These are phyloP conservation scores for Byssoonygena ceratinophila DNA, from an alignment of 2,329 filamentous ascomycete genomes.

Conservation along the genomic window DNA sequence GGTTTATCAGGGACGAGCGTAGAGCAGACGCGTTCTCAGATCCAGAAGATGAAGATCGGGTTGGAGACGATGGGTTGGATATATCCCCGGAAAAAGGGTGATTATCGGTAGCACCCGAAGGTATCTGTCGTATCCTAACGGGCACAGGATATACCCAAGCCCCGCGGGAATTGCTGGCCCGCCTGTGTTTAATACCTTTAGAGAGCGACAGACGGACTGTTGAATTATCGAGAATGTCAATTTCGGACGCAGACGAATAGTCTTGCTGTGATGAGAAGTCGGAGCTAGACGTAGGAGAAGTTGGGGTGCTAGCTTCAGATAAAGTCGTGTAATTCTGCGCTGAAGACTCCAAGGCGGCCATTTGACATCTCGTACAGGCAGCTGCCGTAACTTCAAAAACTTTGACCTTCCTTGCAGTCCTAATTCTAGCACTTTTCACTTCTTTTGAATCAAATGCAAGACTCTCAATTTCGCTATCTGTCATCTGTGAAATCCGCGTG, in stretches of 20 bases:
- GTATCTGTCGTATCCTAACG: background rate
- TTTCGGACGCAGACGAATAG: constrained; percentile 6
- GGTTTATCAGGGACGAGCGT: background rate
- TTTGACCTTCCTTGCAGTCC: constrained; percentile 12
- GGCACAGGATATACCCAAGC: constrained; percentile 2
- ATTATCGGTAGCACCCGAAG: background rate
- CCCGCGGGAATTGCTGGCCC: background rate
- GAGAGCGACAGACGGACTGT: background rate
- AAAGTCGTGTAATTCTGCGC: constrained; percentile 13
- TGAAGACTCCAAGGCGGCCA: constrained; percentile 15
- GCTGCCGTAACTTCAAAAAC: constrained; percentile 16
- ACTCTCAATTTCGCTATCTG: constrained; percentile 19
- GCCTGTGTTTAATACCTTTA: background rate
- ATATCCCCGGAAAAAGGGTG: background rate
- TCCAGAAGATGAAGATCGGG: background rate
- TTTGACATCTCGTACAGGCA: constrained; percentile 18
- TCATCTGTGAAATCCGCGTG: constrained; percentile 26
- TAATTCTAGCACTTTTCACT: constrained; percentile 9
- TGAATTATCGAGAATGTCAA: constrained; percentile 5
- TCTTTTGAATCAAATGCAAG: constrained; percentile 22
- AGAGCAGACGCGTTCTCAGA: background rate
- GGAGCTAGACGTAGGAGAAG: constrained; percentile 3
- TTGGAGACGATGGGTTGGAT: constrained; percentile 4
- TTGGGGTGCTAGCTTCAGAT: constrained; percentile 7
- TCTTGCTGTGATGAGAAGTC: constrained; percentile 7